Evolutionary conservation across 2,329 filamentous ascomycete species (phyloP).

Genomic region (Sporothrix dimorphospora): DNA sequence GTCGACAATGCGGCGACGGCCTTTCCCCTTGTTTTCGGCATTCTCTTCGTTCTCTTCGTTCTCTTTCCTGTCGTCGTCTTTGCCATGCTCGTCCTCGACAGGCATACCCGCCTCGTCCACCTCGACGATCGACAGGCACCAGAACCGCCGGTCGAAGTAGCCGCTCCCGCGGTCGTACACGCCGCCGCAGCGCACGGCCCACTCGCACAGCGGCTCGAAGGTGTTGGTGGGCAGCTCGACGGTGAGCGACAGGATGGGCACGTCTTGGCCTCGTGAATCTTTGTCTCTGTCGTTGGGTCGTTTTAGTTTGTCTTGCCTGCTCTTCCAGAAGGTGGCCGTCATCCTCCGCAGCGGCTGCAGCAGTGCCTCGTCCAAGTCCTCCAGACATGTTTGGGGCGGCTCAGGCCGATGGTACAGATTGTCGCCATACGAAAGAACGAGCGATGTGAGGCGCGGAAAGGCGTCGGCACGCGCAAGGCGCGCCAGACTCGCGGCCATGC

Average conservation of each 20-base stretch:
- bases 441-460: not conserved
- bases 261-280: not conserved
- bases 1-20: not conserved
- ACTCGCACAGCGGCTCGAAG: not conserved
- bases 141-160: not conserved
- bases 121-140: not conserved
- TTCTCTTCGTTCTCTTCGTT: not conserved
- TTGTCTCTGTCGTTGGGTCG: not conserved
- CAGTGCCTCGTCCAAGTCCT: not conserved
- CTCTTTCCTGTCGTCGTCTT: not conserved
- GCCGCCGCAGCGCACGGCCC: not conserved
- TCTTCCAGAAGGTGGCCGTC: not conserved
- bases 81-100: no score
- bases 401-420: not conserved
- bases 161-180: not conserved
- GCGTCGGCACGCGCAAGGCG: not conserved
- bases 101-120: not conserved
- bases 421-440: not conserved
- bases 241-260: not conserved
- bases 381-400: not conserved
- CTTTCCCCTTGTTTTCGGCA: not conserved
- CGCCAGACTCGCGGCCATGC: not conserved
- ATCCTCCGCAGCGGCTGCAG: not conserved
- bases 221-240: conserved; percentile 19
- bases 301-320: not conserved